These are phyloP conservation scores for Tetracladium marchalianum DNA, from an alignment of 495 filamentous ascomycete genomes.

Conservation along the genomic window DNA sequence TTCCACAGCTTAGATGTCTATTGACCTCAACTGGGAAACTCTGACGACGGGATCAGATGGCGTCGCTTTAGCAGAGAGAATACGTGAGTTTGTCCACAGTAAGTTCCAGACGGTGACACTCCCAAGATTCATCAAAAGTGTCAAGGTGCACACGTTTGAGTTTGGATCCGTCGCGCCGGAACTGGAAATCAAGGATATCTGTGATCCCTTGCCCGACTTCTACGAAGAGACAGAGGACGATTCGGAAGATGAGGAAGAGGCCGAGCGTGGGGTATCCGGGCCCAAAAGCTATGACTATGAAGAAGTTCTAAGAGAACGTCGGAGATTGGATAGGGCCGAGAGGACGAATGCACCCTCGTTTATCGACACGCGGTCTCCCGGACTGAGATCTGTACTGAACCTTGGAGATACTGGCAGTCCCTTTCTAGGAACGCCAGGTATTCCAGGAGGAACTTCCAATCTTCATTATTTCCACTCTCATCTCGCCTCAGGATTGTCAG, in stretches of 20 bases:
- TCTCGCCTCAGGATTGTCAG: conserved; percentile 67
- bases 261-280: conserved; percentile 22
- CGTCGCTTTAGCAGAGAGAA: conserved; percentile 65
- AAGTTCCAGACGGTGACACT: conserved; percentile 88
- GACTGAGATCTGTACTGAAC: conserved; percentile 16
- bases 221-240: conserved; percentile 75
- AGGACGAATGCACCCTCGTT: conserved; percentile 16
- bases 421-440: conserved; percentile 64
- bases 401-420: conserved; percentile 46
- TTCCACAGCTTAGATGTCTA: conserved; percentile 57
- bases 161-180: conserved; percentile 78
- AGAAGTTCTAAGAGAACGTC: conserved; percentile 32
- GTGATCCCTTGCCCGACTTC: conserved; percentile 90
- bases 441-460: conserved; percentile 79
- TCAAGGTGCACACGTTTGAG: conserved; percentile 86
- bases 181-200: conserved; percentile 90
- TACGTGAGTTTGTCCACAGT: conserved; percentile 89
- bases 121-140: conserved; percentile 92
- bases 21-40: conserved; percentile 91
- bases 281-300: conserved; percentile 24
- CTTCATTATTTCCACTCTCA: conserved; percentile 86
- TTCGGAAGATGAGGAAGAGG: conserved; percentile 32
- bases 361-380: conserved; percentile 16
- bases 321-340: conserved; percentile 28
- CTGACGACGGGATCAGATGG: conserved; percentile 87